Percentiles rank a stretch among this genome's conserved stretches.
These are phyloP conservation scores for Pythium insidiosum DNA, from an alignment of 352 stramenopile genomes.

Conservation along the genomic window DNA sequence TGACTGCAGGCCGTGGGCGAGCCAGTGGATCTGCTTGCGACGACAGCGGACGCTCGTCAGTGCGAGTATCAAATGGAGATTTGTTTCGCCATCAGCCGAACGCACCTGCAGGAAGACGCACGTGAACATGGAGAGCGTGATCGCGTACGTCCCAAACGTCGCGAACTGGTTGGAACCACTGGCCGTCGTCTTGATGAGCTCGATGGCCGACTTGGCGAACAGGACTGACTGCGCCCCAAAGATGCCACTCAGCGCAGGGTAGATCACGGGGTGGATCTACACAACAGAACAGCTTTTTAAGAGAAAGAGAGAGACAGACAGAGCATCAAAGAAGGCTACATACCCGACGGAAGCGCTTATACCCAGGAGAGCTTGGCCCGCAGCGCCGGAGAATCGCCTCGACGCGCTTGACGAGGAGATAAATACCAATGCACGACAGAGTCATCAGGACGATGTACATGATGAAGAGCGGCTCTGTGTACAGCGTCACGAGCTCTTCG, in stretches of 20 bases:
- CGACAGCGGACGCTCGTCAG: too few species aligned
- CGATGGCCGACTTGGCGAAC: slow-evolving; percentile 74
- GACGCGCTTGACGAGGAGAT: slow-evolving; percentile 30
- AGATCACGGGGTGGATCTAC: slow-evolving; percentile 56
- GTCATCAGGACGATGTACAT: slow-evolving; percentile 55
- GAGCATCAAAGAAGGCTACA: too few species aligned
- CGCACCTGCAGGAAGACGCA: slow-evolving; percentile 86
- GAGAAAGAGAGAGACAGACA: too few species aligned
- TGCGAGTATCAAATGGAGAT: too few species aligned
- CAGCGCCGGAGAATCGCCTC: slow-evolving; percentile 28
- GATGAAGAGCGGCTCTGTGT: slow-evolving; percentile 48
- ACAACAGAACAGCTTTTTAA: too few species aligned
- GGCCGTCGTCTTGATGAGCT: slow-evolving; percentile 78
- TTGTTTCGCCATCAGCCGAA: too few species aligned
- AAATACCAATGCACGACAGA: slow-evolving; percentile 26
- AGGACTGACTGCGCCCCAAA: slow-evolving; percentile 78
- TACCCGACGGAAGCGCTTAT: too few species aligned
- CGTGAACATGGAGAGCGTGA: slow-evolving; percentile 68
- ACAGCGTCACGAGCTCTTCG: slow-evolving; percentile 59
- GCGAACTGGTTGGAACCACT: slow-evolving; percentile 68
- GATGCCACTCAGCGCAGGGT: slow-evolving; percentile 60
- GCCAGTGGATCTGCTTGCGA: slow-evolving; percentile 86
- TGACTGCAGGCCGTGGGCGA: slow-evolving; percentile 67
- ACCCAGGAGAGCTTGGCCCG: slow-evolving; percentile 31
- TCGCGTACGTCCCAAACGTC: slow-evolving; percentile 65